phyloP scores from a whole-genome alignment of 1,139 yeast species.

The Yamadazyma taylorii region DNA sequence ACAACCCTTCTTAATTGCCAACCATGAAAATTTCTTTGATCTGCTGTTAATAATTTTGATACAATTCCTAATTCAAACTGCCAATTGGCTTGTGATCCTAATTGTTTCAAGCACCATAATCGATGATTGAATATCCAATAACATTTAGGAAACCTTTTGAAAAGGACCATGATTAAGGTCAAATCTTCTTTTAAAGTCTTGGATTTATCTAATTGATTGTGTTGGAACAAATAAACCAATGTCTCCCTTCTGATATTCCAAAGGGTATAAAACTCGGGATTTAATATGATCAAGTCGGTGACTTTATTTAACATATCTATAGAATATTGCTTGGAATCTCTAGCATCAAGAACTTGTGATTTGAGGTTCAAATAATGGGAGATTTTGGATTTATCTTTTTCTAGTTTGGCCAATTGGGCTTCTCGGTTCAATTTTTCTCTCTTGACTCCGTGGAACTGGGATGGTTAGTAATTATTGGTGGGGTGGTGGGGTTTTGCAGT shows the following conservation, averaged over 20 bases:
- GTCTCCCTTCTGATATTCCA: conserved; percentile 92
- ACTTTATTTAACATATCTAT: conserved; percentile 45
- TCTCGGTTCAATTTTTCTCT: conserved; percentile 59
- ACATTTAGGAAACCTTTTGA: conserved; percentile 77
- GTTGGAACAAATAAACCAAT: conserved; percentile 35
- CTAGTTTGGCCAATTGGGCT: conserved; percentile 52
- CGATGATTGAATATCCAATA: conserved; percentile 98
- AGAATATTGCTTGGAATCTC: conserved; percentile 32
- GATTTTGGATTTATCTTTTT: conserved; percentile 55
- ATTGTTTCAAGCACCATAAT: conserved; percentile 68
- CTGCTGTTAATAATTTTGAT: conserved; percentile 64
- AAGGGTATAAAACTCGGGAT: conserved; percentile 85
- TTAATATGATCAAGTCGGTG: conserved; percentile 56
- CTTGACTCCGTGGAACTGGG: conserved; percentile 76
- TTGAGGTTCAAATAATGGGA: conserved; percentile 51
- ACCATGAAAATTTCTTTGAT: conserved; percentile 87
- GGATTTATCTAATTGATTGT: conserved; percentile 20
- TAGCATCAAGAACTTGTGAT: conserved; percentile 37
- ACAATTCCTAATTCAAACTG: conserved; percentile 66
- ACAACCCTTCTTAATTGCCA: conserved; percentile 91
- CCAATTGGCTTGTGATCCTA: conserved; percentile 61
- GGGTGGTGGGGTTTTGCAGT: neutral
- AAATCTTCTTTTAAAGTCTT: conserved; percentile 59
- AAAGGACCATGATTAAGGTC: conserved; percentile 53
- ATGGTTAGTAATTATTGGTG: neutral